Conservation (phyloP, 2,329 filamentous ascomycete genomes). For the Xylaria sp. region DNA sequence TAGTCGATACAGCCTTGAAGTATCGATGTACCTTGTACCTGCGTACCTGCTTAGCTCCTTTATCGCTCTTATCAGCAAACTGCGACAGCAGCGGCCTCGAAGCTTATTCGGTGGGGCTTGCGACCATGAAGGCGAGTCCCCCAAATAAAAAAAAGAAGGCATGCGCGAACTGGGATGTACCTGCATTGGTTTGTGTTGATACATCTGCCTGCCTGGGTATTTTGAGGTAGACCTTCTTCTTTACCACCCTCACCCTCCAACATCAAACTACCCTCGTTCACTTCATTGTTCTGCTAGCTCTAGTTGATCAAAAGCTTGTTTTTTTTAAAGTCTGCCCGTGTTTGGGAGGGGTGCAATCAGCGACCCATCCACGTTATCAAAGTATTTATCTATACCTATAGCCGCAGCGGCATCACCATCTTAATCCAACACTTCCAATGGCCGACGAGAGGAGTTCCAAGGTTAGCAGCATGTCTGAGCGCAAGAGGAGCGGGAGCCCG, state of each 20-base stretch:
- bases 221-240: neutral
- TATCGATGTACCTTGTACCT: neutral
- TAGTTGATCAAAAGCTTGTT: no score
- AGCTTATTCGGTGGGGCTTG: slow-evolving; percentile 3
- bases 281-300: neutral
- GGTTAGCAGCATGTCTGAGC: slow-evolving; percentile 30
- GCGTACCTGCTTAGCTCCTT: neutral
- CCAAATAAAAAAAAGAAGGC: slow-evolving; percentile 5
- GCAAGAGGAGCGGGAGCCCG: slow-evolving; percentile 39
- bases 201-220: neutral
- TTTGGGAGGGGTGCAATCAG: neutral
- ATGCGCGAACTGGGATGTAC: neutral
- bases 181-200: no score
- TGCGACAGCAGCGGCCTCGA: neutral
- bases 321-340: no score
- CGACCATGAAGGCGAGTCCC: neutral
- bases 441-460: slow-evolving; percentile 29
- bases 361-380: neutral
- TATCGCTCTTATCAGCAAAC: slow-evolving; percentile 6
- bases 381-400: no score
- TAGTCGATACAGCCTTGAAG: neutral
- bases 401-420: neutral
- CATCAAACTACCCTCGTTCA: neutral
- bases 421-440: slow-evolving; percentile 21
- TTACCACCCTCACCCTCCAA: neutral